Evolutionary conservation across 768 basidiomycete genomes (phyloP).

Genomic region (Lactifluus hygrophoroides): DNA sequence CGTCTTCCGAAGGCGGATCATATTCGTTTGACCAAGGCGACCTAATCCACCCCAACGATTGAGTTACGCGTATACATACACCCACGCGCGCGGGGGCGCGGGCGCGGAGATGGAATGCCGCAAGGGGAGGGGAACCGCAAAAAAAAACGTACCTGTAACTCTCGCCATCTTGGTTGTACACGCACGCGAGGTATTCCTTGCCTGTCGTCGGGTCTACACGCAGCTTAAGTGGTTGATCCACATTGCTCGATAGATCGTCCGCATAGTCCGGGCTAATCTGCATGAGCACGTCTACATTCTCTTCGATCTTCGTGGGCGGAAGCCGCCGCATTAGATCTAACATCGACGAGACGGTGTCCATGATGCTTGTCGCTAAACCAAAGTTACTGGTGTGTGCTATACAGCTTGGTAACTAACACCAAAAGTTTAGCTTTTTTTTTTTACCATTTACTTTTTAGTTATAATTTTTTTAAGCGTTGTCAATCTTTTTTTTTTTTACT

Average conservation of each 20-base stretch:
- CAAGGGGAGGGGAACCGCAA: too few relatives aligned
- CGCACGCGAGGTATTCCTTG: conserved; percentile 86
- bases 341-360: conserved; percentile 82
- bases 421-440: too few relatives aligned
- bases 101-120: too few relatives aligned
- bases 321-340: conserved; percentile 92
- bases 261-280: conserved; percentile 85
- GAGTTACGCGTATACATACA: too few relatives aligned
- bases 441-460: too few relatives aligned
- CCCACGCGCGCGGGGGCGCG: too few relatives aligned
- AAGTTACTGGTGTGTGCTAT: too few relatives aligned
- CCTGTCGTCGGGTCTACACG: conserved; percentile 73
- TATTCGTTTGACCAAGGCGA: conserved; percentile 99
- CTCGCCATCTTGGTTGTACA: conserved; percentile 89
- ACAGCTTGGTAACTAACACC: too few relatives aligned
- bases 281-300: conserved; percentile 78
- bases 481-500: too few relatives aligned
- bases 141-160: conserved; percentile 57
- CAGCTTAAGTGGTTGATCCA: conserved; percentile 88
- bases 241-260: conserved; percentile 89
- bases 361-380: conserved; percentile 27
- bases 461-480: too few relatives aligned
- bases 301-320: conserved; percentile 83
- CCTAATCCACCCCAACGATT: conserved; percentile 41
- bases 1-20: conserved; percentile 82